These are phyloP conservation scores for Amphibolis antarctica DNA, from an alignment of 106 monocot genomes.

Conservation along the genomic window DNA sequence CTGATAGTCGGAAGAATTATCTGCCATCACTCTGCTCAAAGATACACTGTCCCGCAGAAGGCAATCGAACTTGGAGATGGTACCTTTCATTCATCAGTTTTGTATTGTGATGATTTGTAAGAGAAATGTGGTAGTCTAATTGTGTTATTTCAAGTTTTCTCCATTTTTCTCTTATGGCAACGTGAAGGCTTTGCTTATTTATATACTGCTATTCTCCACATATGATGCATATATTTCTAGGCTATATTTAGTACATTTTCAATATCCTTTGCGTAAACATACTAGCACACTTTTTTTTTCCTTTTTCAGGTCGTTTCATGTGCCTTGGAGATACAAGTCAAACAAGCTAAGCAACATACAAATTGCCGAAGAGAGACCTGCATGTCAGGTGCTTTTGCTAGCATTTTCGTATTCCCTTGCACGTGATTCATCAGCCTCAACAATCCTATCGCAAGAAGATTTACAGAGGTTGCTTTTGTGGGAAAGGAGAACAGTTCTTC, in stretches of 20 bases:
- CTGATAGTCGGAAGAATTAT: not conserved
- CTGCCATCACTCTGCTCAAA: constrained; percentile 31
- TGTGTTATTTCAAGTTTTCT: too few relatives aligned
- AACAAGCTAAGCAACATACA: constrained; percentile 19
- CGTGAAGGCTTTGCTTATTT: too few relatives aligned
- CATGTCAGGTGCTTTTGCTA: constrained; percentile 37
- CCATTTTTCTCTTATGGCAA: too few relatives aligned
- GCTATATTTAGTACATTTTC: too few relatives aligned
- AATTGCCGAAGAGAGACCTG: constrained; percentile 43
- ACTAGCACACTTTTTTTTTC: not conserved
- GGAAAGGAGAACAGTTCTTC: constrained; percentile 20
- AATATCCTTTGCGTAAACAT: too few relatives aligned
- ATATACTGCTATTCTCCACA: too few relatives aligned
- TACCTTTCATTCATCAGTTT: constrained; percentile 6
- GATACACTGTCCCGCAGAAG: constrained; percentile 38
- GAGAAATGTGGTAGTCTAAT: too few relatives aligned
- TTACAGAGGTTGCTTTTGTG: constrained; percentile 36
- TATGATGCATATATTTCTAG: too few relatives aligned
- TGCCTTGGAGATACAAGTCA: constrained; percentile 41
- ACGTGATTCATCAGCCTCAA: constrained; percentile 4
- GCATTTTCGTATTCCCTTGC: constrained; percentile 45
- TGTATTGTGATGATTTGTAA: not conserved
- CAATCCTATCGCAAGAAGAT: constrained; percentile 24
- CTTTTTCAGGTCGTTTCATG: constrained; percentile 45
- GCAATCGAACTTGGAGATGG: constrained; percentile 60